A percentile compares a stretch with the other conserved stretches of the same genome.
Evolutionary conservation across 2,329 filamentous ascomycete genomes (phyloP).

Genomic region (Juglanconis sp.): DNA sequence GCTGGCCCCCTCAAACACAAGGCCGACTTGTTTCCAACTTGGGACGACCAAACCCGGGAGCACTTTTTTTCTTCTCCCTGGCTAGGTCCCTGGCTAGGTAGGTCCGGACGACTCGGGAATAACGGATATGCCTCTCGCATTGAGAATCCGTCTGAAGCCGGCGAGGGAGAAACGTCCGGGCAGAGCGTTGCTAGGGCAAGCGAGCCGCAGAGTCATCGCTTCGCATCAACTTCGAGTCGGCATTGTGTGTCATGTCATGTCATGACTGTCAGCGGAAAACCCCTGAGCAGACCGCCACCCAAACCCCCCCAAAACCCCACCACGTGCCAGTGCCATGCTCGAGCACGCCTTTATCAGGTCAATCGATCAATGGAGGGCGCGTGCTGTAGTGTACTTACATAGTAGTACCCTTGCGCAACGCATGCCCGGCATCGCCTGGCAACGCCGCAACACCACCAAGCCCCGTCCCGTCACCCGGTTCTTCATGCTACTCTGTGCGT

Average conservation of each 20-base stretch:
- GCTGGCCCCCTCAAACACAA: not conserved
- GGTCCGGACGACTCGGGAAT: too few species aligned
- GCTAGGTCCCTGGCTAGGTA: not conserved
- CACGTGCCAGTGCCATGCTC: too few species aligned
- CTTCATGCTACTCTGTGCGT: not conserved
- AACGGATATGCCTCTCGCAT: too few species aligned
- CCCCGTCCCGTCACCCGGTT: not conserved
- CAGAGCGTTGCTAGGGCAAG: not conserved
- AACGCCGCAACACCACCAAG: not conserved
- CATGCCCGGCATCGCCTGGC: not conserved
- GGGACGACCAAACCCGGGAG: not conserved
- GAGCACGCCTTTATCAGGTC: too few species aligned
- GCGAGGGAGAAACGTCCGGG: too few species aligned
- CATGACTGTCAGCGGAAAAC: slow-evolving; percentile 1
- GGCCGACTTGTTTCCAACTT: not conserved
- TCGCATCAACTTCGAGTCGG: slow-evolving; percentile 1
- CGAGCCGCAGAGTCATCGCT: not conserved
- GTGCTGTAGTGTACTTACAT: too few species aligned
- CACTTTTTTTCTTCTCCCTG: not conserved
- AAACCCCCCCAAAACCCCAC: too few species aligned
- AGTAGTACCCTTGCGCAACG: not conserved
- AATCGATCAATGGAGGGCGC: too few species aligned
- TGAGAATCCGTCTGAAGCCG: too few species aligned
- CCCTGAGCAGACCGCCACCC: slow-evolving; percentile 8
- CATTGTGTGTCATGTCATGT: slow-evolving; percentile 6